A percentile compares a stretch with the other conserved stretches of the same genome.
These are phyloP conservation scores for Peltaster fructicola DNA, from an alignment of 2,329 filamentous ascomycete species.

Conservation along the genomic window DNA sequence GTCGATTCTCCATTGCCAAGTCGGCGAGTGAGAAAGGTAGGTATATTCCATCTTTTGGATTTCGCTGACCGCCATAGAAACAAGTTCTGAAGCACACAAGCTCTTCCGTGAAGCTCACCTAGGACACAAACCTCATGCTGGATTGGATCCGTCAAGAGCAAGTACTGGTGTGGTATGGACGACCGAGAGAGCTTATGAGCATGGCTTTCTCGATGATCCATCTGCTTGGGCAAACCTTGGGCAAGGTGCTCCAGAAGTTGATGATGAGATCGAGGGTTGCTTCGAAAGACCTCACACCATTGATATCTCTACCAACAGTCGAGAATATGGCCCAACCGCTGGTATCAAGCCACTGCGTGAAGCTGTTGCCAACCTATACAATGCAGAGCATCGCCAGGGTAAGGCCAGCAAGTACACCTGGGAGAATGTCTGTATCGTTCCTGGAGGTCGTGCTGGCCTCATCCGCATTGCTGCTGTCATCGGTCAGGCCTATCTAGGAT, in stretches of 20 bases:
- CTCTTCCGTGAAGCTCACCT: conserved; percentile 83
- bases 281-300: conserved; percentile 67
- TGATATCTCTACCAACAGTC: conserved; percentile 56
- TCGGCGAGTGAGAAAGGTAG: too few species aligned
- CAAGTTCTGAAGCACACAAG: too few species aligned
- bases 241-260: conserved; percentile 84
- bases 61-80: too few species aligned
- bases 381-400: conserved; percentile 74
- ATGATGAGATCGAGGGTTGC: conserved; percentile 68
- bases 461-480: conserved; percentile 90
- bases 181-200: conserved; percentile 70
- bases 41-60: too few species aligned
- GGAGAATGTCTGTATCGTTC: conserved; percentile 96
- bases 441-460: conserved; percentile 77
- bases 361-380: conserved; percentile 83
- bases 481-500: conserved; percentile 67
- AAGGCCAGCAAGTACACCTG: conserved; percentile 83
- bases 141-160: conserved; percentile 70
- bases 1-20: too few species aligned
- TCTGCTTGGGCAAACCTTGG: conserved; percentile 81
- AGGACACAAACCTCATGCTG: conserved; percentile 78
- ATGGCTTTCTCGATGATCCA: conserved; percentile 69
- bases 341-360: conserved; percentile 82
- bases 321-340: conserved; percentile 83
- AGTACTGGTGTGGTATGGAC: conserved; percentile 94